Conservation (phyloP, 2,329 filamentous ascomycete species). For the Emergomyces pasteurianus region DNA sequence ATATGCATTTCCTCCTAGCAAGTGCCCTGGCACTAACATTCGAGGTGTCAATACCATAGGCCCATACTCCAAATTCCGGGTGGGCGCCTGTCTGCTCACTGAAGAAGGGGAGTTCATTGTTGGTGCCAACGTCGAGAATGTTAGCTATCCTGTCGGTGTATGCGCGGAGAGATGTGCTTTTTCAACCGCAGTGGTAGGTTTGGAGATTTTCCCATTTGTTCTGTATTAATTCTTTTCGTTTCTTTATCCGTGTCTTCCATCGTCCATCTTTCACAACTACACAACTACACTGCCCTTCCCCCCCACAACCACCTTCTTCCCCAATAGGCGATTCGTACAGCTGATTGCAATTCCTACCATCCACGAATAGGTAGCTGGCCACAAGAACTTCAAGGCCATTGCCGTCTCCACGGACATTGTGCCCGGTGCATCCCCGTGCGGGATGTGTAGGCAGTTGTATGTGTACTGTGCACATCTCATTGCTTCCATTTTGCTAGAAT, state of each 20-base stretch:
- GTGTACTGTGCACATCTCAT: no score
- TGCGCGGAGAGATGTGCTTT: slow-evolving; percentile 91
- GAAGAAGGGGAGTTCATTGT: slow-evolving; percentile 44
- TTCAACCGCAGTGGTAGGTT: slow-evolving; percentile 55
- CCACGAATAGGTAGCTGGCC: slow-evolving; percentile 28
- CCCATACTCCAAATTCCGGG: slow-evolving; percentile 83
- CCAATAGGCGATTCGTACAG: not conserved
- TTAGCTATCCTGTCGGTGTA: slow-evolving; percentile 82
- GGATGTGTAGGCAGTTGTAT: slow-evolving; percentile 90
- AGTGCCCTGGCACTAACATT: not conserved
- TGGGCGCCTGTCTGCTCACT: slow-evolving; percentile 69
- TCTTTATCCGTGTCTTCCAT: no score
- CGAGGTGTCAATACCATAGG: slow-evolving; percentile 30
- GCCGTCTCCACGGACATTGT: slow-evolving; percentile 73
- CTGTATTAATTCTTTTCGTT: not conserved
- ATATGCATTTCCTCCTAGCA: not conserved
- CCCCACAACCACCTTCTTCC: no score
- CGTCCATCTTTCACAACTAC: no score
- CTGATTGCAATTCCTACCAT: not conserved
- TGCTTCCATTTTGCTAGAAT: not conserved
- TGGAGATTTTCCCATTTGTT: not conserved
- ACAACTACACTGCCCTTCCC: no score
- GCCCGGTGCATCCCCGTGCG: slow-evolving; percentile 62
- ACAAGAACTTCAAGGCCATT: slow-evolving; percentile 57
- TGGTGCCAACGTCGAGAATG: slow-evolving; percentile 90